Conservation (phyloP, 2,329 filamentous ascomycete genomes). For the Cladosporium oxysporum region DNA sequence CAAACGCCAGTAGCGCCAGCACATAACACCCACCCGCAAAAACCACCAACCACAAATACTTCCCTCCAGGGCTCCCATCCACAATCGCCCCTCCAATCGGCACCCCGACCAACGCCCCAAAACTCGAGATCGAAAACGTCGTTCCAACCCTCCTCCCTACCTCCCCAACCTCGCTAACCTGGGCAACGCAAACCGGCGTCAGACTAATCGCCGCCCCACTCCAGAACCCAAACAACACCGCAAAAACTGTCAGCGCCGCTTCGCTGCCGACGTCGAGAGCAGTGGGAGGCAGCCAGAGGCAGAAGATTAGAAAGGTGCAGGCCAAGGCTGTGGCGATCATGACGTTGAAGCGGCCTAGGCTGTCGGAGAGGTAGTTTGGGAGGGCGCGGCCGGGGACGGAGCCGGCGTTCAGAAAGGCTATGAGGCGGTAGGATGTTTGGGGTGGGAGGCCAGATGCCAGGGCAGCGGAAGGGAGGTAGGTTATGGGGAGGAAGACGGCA, state of each 20-base stretch:
- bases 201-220: slow-evolving; percentile 42
- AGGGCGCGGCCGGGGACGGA: slow-evolving; percentile 75
- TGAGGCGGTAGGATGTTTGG: slow-evolving; percentile 64
- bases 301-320: slow-evolving; percentile 65
- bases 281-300: slow-evolving; percentile 67
- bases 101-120: slow-evolving; percentile 3
- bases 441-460: slow-evolving; percentile 54
- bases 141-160: slow-evolving; percentile 38
- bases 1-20: neutral
- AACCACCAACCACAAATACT: neutral
- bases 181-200: slow-evolving; percentile 47
- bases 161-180: slow-evolving; percentile 46
- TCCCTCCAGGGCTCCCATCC: neutral
- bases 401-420: slow-evolving; percentile 76
- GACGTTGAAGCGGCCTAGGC: slow-evolving; percentile 77
- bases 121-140: slow-evolving; percentile 8
- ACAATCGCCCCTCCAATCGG: slow-evolving; percentile 12
- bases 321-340: slow-evolving; percentile 67
- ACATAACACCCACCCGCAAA: neutral
- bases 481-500: slow-evolving; percentile 64
- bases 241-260: slow-evolving; percentile 31
- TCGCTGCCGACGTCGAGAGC: slow-evolving; percentile 21
- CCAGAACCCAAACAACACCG: slow-evolving; percentile 39
- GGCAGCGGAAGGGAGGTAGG: slow-evolving; percentile 77
- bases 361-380: slow-evolving; percentile 74